Conservation (phyloP, 2,329 filamentous ascomycete genomes). For the Claviceps cyperi region DNA sequence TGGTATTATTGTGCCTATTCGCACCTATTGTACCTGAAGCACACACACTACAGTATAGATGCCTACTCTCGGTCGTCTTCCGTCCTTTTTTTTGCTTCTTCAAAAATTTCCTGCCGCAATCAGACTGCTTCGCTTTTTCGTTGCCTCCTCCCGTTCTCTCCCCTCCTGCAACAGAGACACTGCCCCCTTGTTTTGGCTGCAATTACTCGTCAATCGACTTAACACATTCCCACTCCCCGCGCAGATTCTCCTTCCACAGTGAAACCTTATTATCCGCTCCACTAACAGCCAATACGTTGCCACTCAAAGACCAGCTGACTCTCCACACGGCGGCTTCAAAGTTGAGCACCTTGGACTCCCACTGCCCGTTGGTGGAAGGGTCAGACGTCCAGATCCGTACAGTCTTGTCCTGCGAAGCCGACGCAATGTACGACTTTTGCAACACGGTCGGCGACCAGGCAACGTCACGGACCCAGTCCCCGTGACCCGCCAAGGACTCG, state of each 20-base stretch:
- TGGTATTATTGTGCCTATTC: neutral
- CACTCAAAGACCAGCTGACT: conserved; percentile 94
- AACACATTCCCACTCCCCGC: conserved; percentile 92
- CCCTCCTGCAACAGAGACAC: neutral
- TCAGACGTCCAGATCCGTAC: conserved; percentile 93
- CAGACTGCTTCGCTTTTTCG: neutral
- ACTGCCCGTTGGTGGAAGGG: conserved; percentile 46
- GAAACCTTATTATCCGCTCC: conserved; percentile 94
- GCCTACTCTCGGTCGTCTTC: conserved; percentile 13
- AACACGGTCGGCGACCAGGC: conserved; percentile 93
- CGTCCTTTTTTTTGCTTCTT: conserved; percentile 6
- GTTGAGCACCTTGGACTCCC: conserved; percentile 71
- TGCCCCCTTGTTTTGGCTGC: neutral
- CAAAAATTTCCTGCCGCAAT: neutral
- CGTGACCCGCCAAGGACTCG: conserved; percentile 61
- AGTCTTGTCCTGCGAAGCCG: conserved; percentile 89
- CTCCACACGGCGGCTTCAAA: conserved; percentile 90
- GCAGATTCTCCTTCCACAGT: conserved; percentile 95
- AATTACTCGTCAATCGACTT: conserved; percentile 83
- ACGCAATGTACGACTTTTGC: conserved; percentile 92
- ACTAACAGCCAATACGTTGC: conserved; percentile 88
- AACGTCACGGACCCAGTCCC: conserved; percentile 95
- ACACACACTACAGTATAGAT: too few relatives aligned
- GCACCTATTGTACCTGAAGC: too few relatives aligned
- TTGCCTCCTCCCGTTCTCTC: neutral